A percentile compares a stretch with the other conserved stretches of the same genome.
phyloP scores from a whole-genome alignment of 306 rosid genomes.

The Quercus mongolica region DNA sequence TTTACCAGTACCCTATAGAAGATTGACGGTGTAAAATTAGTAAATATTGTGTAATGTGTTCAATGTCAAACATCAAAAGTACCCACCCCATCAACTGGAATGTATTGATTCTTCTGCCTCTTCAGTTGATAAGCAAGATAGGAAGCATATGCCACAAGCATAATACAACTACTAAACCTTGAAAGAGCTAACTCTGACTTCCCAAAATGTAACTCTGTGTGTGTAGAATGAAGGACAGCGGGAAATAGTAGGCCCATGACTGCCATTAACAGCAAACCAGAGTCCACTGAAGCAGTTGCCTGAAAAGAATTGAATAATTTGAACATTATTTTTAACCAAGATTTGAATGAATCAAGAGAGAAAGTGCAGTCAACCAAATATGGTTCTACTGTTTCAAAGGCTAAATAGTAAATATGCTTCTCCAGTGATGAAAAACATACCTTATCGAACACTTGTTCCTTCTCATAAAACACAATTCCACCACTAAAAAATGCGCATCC shows the following conservation, averaged over 20 bases:
- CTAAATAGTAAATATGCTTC: background rate
- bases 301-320: background rate
- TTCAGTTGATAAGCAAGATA: slow-evolving; percentile 73
- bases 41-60: background rate
- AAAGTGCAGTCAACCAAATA: background rate
- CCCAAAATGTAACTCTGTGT: slow-evolving; percentile 49
- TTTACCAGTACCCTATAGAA: background rate
- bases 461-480: slow-evolving; percentile 49
- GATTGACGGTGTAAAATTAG: background rate
- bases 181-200: slow-evolving; percentile 67
- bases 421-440: slow-evolving; percentile 3
- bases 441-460: slow-evolving; percentile 81
- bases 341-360: background rate
- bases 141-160: slow-evolving; percentile 71
- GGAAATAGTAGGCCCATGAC: slow-evolving; percentile 67
- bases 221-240: slow-evolving; percentile 64
- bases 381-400: background rate
- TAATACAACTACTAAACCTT: slow-evolving; percentile 63
- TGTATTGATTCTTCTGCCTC: slow-evolving; percentile 46
- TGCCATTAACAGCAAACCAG: slow-evolving; percentile 68
- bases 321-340: background rate
- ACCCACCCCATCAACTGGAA: slow-evolving; percentile 52
- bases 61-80: slow-evolving; percentile 30
- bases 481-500: slow-evolving; percentile 88
- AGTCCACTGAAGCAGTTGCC: slow-evolving; percentile 63